Evolutionary conservation across 176 grass and related monocot species (phyloP).

Genomic region (Canna indica): DNA sequence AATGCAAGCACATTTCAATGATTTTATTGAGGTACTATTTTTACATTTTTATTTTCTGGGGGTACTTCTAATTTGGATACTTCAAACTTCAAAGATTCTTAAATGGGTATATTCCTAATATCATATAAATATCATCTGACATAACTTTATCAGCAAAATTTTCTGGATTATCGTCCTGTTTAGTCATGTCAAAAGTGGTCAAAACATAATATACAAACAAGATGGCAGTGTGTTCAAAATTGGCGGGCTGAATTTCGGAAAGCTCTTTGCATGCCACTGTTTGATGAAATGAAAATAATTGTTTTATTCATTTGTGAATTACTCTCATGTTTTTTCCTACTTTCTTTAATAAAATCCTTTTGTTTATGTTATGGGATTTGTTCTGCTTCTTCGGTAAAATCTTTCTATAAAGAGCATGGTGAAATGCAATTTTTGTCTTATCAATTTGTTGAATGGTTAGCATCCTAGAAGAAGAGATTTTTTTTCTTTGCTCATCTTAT

Average conservation of each 20-base stretch:
- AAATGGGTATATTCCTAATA: neutral
- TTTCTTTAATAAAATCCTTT: neutral
- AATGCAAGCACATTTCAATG: slow-evolving; percentile 88
- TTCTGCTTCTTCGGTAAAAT: neutral
- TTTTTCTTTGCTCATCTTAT: neutral
- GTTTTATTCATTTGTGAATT: too few species aligned
- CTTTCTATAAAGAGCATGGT: neutral
- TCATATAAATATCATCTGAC: neutral
- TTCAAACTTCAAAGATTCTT: neutral
- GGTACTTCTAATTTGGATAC: neutral
- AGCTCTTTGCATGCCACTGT: too few species aligned
- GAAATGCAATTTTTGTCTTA: neutral
- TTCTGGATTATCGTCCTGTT: too few species aligned
- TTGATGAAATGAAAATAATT: too few species aligned
- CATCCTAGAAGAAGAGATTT: neutral
- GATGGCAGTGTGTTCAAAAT: neutral
- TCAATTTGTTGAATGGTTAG: neutral
- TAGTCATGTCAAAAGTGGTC: neutral
- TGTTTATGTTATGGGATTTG: neutral
- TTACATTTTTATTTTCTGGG: slow-evolving; percentile 11
- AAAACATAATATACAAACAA: neutral
- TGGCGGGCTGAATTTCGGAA: too few species aligned
- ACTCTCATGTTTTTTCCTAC: neutral
- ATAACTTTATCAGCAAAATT: neutral
- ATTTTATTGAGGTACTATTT: slow-evolving; percentile 62